Conservation (phyloP, 2,329 filamentous ascomycete genomes). For the Neonectria punicea region DNA sequence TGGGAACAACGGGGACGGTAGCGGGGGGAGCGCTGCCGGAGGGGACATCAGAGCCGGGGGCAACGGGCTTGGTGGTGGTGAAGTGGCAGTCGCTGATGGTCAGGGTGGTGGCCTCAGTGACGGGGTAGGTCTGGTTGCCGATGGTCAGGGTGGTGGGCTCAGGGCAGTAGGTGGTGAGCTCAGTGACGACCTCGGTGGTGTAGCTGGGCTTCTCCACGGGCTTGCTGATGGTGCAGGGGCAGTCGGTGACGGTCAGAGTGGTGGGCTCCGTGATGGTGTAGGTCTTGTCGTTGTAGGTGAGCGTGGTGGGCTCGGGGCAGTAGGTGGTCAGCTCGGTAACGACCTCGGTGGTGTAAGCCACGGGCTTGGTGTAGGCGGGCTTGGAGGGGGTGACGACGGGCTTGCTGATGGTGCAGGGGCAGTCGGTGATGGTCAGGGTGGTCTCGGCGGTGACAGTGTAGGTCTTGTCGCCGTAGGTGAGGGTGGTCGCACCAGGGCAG, state of each 20-base stretch:
- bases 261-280: conserved; percentile 55
- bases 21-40: not conserved
- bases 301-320: conserved; percentile 70
- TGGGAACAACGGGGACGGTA: not conserved
- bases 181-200: not conserved
- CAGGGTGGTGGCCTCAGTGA: not conserved
- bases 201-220: conserved; percentile 46
- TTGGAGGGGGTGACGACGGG: conserved; percentile 48
- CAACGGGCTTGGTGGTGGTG: not conserved
- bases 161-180: not conserved
- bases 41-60: not conserved
- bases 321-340: conserved; percentile 73
- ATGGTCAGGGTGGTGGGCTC: not conserved
- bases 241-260: not conserved
- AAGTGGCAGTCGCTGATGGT: not conserved
- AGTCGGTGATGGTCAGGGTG: not conserved
- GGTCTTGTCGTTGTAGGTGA: conserved; percentile 69
- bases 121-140: not conserved
- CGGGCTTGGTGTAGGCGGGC: conserved; percentile 12
- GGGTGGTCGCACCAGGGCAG: conserved; percentile 70
- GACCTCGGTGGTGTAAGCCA: conserved; percentile 52
- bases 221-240: conserved; percentile 47
- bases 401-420: conserved; percentile 47
- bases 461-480: conserved; percentile 69
- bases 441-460: conserved; percentile 55